Evolutionary conservation across 441 rosid genomes (phyloP).

Genomic region (Euphorbia corollata): DNA sequence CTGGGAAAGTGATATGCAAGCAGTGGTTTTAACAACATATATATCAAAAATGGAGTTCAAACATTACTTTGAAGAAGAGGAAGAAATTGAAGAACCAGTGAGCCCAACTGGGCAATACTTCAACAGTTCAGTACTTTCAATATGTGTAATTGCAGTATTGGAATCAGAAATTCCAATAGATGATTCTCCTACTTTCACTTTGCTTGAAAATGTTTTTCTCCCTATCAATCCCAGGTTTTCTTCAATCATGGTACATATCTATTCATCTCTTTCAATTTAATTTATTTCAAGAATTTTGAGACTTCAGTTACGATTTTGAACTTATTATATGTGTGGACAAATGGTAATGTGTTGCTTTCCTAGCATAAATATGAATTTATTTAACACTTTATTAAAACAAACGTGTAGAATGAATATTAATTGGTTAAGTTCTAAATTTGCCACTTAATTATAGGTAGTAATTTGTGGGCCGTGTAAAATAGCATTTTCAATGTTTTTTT

Average conservation of each 20-base stretch:
- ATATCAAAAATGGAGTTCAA: slow-evolving; percentile 11
- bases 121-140: slow-evolving; percentile 35
- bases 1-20: not conserved
- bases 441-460: not conserved
- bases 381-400: not conserved
- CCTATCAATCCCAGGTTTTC: slow-evolving; percentile 46
- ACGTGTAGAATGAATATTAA: not conserved
- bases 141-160: slow-evolving; percentile 29
- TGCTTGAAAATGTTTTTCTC: slow-evolving; percentile 39
- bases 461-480: too few relatives aligned
- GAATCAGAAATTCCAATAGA: slow-evolving; percentile 36
- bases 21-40: too few relatives aligned
- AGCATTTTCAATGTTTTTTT: too few relatives aligned
- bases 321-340: too few relatives aligned
- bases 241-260: slow-evolving; percentile 33
- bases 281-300: not conserved
- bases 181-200: slow-evolving; percentile 29
- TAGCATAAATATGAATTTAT: too few relatives aligned
- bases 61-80: slow-evolving; percentile 16
- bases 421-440: not conserved
- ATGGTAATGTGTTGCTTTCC: too few relatives aligned
- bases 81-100: slow-evolving; percentile 27
- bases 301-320: not conserved
- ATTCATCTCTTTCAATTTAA: not conserved
- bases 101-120: slow-evolving; percentile 44